Conservation (phyloP, 2,329 filamentous ascomycete species). For the Fusarium vanettenii region DNA sequence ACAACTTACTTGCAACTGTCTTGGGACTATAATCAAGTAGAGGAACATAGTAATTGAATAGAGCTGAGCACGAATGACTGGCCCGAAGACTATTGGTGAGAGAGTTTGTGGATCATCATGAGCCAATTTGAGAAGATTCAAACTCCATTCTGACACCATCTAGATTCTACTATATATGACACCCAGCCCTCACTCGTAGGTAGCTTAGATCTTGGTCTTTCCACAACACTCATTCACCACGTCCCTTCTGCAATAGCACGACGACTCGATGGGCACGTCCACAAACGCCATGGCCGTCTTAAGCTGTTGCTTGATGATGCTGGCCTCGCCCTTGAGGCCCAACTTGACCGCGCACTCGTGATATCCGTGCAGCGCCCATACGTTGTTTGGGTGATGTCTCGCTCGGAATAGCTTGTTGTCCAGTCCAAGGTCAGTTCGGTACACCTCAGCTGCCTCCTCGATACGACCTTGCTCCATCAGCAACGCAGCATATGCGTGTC, state of each 20-base stretch:
- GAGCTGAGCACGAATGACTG: neutral
- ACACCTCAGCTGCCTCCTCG: constrained; percentile 65
- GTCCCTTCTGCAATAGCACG: constrained; percentile 42
- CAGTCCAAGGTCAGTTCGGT: constrained; percentile 69
- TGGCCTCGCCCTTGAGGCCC: constrained; percentile 56
- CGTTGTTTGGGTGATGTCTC: constrained; percentile 74
- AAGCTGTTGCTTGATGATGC: constrained; percentile 56
- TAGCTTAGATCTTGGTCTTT: neutral
- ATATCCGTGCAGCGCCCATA: constrained; percentile 79
- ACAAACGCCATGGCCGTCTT: constrained; percentile 64
- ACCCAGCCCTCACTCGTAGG: neutral
- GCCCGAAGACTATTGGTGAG: neutral
- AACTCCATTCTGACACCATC: neutral
- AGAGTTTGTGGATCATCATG: neutral
- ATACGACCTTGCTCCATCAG: constrained; percentile 71
- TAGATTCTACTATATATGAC: neutral
- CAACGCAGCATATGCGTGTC: constrained; percentile 76
- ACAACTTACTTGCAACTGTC: neutral
- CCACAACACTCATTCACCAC: constrained; percentile 16
- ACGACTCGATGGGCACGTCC: constrained; percentile 64
- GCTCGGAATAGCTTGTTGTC: constrained; percentile 69
- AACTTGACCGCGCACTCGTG: constrained; percentile 71
- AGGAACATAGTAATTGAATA: neutral
- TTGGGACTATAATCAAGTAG: neutral
- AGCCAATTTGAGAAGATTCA: neutral